phyloP scores from a whole-genome alignment of 768 basidiomycete genomes.

The Tulasnella sp. region DNA sequence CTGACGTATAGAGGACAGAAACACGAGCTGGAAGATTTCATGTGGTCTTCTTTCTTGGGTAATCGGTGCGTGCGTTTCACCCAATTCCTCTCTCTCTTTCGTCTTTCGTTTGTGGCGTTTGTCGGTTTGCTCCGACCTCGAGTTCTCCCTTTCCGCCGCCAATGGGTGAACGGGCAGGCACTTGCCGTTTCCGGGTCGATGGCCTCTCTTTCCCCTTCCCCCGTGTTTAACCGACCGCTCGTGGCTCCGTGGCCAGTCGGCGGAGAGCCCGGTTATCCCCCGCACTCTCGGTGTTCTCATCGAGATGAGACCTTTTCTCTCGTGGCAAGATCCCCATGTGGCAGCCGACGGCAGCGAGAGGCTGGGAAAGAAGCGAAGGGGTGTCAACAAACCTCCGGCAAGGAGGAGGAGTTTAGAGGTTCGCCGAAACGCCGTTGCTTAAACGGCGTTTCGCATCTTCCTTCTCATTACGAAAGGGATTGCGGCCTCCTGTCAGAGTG shows the following conservation, averaged over 20 bases:
- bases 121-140: not conserved
- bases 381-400: not conserved
- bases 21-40: constrained; percentile 1
- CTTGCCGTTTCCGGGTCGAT: not conserved
- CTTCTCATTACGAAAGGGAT: not conserved
- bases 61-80: not conserved
- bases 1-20: constrained; percentile 4
- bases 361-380: not conserved
- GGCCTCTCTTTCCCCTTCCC: not conserved
- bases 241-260: not conserved
- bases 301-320: not conserved
- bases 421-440: not conserved
- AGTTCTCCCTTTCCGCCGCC: not conserved
- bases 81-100: not conserved
- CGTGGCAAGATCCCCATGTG: not conserved
- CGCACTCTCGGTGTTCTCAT: not conserved
- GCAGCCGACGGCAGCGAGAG: not conserved
- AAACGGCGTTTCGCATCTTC: not conserved
- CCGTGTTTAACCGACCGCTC: not conserved
- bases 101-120: not conserved
- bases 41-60: constrained; percentile 7
- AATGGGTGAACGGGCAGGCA: not conserved
- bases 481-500: not conserved
- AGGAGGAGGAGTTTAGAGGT: too few species aligned
- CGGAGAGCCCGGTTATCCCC: not conserved